Conservation (phyloP, 768 basidiomycete species). For the Trametes maxima region DNA sequence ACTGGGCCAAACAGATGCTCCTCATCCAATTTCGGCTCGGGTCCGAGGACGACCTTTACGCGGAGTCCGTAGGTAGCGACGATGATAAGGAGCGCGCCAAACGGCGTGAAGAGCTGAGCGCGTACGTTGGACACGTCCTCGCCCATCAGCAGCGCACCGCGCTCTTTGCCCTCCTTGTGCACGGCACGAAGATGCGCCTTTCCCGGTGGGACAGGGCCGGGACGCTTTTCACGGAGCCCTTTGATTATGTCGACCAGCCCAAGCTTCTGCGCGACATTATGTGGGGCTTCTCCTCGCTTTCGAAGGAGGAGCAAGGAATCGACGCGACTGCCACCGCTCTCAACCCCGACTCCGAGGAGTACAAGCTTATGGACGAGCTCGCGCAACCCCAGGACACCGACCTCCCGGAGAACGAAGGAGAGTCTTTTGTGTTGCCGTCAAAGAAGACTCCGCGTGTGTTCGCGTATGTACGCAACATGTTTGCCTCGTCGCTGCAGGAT, state of each 20-base stretch:
- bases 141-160: slow-evolving; percentile 3
- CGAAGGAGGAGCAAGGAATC: neutral
- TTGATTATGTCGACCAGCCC: slow-evolving; percentile 1
- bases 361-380: neutral
- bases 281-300: neutral
- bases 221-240: neutral
- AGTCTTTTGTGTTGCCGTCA: neutral
- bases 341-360: neutral
- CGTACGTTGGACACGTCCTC: neutral
- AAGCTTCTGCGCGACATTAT: neutral
- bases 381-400: neutral
- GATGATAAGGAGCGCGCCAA: neutral
- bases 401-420: neutral
- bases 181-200: neutral
- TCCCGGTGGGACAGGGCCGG: slow-evolving; percentile 15
- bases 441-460: neutral
- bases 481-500: neutral
- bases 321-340: neutral
- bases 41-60: neutral
- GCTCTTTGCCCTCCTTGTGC: slow-evolving; percentile 1
- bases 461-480: neutral
- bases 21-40: neutral
- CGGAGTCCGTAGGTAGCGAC: neutral
- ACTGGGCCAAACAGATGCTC: neutral
- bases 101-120: neutral